These are phyloP conservation scores for Phialophora verrucosa DNA, from an alignment of 2,329 filamentous ascomycete species.

Conservation along the genomic window DNA sequence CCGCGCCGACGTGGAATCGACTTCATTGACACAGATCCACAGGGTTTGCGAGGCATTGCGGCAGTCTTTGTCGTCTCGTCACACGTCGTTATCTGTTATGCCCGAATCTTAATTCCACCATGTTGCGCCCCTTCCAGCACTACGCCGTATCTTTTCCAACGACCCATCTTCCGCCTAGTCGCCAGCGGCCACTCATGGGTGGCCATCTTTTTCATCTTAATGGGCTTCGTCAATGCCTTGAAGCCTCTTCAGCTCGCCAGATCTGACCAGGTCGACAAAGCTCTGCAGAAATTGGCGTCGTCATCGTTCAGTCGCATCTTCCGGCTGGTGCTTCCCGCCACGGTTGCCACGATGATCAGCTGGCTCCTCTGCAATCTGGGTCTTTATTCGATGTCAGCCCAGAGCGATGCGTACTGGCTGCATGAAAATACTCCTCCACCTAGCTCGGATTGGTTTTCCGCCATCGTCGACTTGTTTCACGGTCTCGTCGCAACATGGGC, in stretches of 20 bases:
- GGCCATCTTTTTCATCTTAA: slow-evolving; percentile 69
- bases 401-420: slow-evolving; percentile 66
- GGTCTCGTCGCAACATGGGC: slow-evolving; percentile 61
- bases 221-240: slow-evolving; percentile 68
- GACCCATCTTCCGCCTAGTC: slow-evolving; percentile 64
- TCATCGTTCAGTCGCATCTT: slow-evolving; percentile 65
- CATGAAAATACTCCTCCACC: slow-evolving; percentile 56
- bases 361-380: slow-evolving; percentile 64
- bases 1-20: not conserved
- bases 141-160: slow-evolving; percentile 59
- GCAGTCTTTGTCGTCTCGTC: slow-evolving; percentile 62
- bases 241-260: slow-evolving; percentile 64
- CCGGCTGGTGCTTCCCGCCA: slow-evolving; percentile 63
- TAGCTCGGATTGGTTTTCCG: slow-evolving; percentile 49
- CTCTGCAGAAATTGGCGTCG: slow-evolving; percentile 61
- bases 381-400: slow-evolving; percentile 61
- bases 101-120: slow-evolving; percentile 57
- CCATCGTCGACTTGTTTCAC: slow-evolving; percentile 53
- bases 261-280: slow-evolving; percentile 59
- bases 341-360: slow-evolving; percentile 60
- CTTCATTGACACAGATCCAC: slow-evolving; percentile 5
- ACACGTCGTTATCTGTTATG: slow-evolving; percentile 60
- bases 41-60: slow-evolving; percentile 64
- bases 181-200: slow-evolving; percentile 69
- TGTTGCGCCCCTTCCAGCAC: slow-evolving; percentile 44